These are phyloP conservation scores for Aspergillus diversus DNA, from an alignment of 495 filamentous ascomycete genomes.

Conservation along the genomic window DNA sequence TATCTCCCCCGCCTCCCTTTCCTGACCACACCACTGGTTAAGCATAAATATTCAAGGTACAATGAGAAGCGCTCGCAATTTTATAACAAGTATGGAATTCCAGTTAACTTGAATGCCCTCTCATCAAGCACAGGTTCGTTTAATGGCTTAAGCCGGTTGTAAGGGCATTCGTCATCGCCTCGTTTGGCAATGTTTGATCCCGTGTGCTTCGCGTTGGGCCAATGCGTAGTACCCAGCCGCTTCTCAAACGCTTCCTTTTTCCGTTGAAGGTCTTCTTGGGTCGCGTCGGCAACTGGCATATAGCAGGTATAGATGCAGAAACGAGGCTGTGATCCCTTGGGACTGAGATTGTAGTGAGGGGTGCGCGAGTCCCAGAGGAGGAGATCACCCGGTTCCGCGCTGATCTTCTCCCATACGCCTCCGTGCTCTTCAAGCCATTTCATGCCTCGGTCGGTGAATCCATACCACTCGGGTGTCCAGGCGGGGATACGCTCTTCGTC, in stretches of 20 bases:
- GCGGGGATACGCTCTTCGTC: constrained; percentile 37
- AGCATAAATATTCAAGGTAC: neutral
- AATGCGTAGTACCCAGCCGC: constrained; percentile 35
- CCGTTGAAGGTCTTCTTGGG: constrained; percentile 34
- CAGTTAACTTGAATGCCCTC: constrained; percentile 38
- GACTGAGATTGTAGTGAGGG: constrained; percentile 41
- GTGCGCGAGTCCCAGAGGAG: constrained; percentile 46
- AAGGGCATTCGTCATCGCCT: constrained; percentile 29
- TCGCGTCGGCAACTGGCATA: constrained; percentile 39
- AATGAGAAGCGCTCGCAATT: too few species aligned
- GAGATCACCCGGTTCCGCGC: constrained; percentile 44
- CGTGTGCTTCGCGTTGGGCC: constrained; percentile 38
- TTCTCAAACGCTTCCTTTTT: constrained; percentile 41
- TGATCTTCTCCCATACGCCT: constrained; percentile 40
- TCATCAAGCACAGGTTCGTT: constrained; percentile 33
- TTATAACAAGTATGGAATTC: constrained; percentile 32
- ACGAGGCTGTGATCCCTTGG: constrained; percentile 23
- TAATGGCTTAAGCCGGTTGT: constrained; percentile 30
- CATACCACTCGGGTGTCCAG: constrained; percentile 44
- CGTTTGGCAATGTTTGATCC: constrained; percentile 35
- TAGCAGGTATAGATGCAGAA: constrained; percentile 41
- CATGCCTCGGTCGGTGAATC: constrained; percentile 40
- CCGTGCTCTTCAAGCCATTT: constrained; percentile 40
- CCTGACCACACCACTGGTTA: too few species aligned
- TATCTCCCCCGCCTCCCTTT: too few species aligned